phyloP scores from a whole-genome alignment of 2,329 filamentous ascomycete genomes.

The Cercospora sojina region DNA sequence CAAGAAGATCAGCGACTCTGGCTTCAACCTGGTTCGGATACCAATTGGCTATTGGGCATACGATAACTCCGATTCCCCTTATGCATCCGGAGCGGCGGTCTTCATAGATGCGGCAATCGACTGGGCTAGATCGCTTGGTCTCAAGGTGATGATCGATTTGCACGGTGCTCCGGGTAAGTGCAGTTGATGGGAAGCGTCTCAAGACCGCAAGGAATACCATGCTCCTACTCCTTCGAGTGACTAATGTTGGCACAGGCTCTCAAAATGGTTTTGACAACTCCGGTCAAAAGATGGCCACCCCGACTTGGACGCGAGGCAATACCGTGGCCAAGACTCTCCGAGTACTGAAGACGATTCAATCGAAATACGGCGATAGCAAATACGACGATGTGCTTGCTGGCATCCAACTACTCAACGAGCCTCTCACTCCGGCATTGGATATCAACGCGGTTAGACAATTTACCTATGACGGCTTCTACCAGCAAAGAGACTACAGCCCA shows the following conservation, averaged over 20 bases:
- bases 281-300: constrained; percentile 48
- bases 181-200: too few species aligned
- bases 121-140: constrained; percentile 53
- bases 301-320: constrained; percentile 49
- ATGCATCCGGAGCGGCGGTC: constrained; percentile 51
- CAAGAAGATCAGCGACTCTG: constrained; percentile 55
- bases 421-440: constrained; percentile 49
- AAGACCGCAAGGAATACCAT: too few species aligned
- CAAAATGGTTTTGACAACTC: constrained; percentile 66
- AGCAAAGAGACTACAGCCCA: constrained; percentile 36
- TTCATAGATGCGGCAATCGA: constrained; percentile 59
- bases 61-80: constrained; percentile 51
- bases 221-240: neutral
- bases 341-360: constrained; percentile 58
- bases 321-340: constrained; percentile 53
- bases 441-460: constrained; percentile 52
- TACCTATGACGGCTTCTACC: constrained; percentile 55
- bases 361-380: constrained; percentile 54
- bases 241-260: constrained; percentile 34
- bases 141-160: constrained; percentile 60
- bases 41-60: constrained; percentile 63
- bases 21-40: constrained; percentile 60
- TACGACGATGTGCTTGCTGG: constrained; percentile 61
- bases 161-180: constrained; percentile 51
- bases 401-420: constrained; percentile 60